A percentile compares a stretch with the other conserved stretches of the same genome.
Conservation (phyloP, 306 rosid species). For the Cucumis hystrix region DNA sequence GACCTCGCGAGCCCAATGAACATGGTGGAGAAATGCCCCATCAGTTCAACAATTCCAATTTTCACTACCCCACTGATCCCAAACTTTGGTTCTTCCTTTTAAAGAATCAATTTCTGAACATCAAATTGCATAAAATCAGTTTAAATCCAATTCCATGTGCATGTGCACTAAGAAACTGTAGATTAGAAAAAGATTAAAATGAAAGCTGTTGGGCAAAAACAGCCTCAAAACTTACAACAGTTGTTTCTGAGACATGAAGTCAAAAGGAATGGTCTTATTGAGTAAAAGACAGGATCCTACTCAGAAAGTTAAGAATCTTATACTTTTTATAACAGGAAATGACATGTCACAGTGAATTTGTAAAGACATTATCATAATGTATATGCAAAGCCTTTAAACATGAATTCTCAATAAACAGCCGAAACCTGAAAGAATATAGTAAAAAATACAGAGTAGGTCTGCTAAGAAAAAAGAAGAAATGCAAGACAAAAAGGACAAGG, state of each 20-base stretch:
- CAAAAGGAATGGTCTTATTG: constrained; percentile 24
- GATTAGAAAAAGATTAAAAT: not conserved
- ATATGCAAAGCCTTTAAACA: constrained; percentile 21
- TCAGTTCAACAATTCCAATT: constrained; percentile 13
- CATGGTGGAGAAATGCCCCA: constrained; percentile 81
- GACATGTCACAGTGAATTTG: constrained; percentile 13
- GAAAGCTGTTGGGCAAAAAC: not conserved
- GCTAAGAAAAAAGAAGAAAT: constrained; percentile 6
- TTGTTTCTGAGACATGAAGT: constrained; percentile 13
- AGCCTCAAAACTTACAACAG: not conserved
- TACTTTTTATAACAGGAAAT: constrained; percentile 19
- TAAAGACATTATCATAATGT: constrained; percentile 17
- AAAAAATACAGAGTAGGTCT: not conserved
- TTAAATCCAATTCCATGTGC: not conserved
- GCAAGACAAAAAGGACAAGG: not conserved
- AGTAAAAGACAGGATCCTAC: constrained; percentile 53
- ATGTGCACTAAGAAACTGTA: not conserved
- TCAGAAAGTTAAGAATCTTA: constrained; percentile 53
- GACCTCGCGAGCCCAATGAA: constrained; percentile 66
- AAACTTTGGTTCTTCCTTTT: not conserved
- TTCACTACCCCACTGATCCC: not conserved
- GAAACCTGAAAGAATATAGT: constrained; percentile 6
- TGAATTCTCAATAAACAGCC: not conserved
- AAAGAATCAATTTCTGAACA: constrained; percentile 9
- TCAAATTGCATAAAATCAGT: not conserved